These are phyloP conservation scores for Chlamydomonas applanata DNA, from an alignment of 139 green algal species.

Conservation along the genomic window DNA sequence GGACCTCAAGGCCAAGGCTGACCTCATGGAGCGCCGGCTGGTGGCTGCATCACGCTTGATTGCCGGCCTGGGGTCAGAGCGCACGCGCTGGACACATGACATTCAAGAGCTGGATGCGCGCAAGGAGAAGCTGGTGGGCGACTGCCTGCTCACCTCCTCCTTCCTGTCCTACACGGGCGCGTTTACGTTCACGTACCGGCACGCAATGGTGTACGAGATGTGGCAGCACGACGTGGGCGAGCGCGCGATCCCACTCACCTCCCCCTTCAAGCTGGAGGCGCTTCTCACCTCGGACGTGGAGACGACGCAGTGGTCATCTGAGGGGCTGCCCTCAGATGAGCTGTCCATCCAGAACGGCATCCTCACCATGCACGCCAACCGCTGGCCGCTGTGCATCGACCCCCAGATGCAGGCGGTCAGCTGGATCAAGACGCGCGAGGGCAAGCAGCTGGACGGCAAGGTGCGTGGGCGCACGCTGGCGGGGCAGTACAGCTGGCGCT, in stretches of 20 bases:
- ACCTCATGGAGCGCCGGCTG: slow-evolving; percentile 84
- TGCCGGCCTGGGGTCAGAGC: slow-evolving; percentile 69
- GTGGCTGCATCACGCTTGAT: slow-evolving; percentile 75
- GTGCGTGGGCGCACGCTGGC: too few relatives aligned
- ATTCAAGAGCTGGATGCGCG: slow-evolving; percentile 49
- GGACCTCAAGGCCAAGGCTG: slow-evolving; percentile 77
- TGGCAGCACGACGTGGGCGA: slow-evolving; percentile 69
- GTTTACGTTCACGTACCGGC: slow-evolving; percentile 84
- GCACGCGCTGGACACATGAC: slow-evolving; percentile 73
- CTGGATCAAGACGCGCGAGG: slow-evolving; percentile 87
- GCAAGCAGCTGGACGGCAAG: slow-evolving; percentile 62
- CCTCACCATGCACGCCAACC: slow-evolving; percentile 65
- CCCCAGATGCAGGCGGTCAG: slow-evolving; percentile 80
- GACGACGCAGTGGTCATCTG: slow-evolving; percentile 61
- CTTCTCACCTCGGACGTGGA: slow-evolving; percentile 80
- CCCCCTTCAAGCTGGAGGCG: slow-evolving; percentile 64
- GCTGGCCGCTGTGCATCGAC: slow-evolving; percentile 86
- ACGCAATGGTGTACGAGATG: slow-evolving; percentile 70
- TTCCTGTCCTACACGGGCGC: slow-evolving; percentile 79
- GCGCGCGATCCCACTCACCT: slow-evolving; percentile 60
- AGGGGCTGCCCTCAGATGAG: slow-evolving; percentile 80
- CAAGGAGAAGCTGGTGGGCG: slow-evolving; percentile 63
- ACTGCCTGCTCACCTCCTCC: slow-evolving; percentile 78
- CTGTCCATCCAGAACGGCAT: slow-evolving; percentile 87
- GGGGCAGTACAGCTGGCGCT: too few relatives aligned